These are phyloP conservation scores for Lactifluus piperatus DNA, from an alignment of 768 basidiomycete species.

Conservation along the genomic window DNA sequence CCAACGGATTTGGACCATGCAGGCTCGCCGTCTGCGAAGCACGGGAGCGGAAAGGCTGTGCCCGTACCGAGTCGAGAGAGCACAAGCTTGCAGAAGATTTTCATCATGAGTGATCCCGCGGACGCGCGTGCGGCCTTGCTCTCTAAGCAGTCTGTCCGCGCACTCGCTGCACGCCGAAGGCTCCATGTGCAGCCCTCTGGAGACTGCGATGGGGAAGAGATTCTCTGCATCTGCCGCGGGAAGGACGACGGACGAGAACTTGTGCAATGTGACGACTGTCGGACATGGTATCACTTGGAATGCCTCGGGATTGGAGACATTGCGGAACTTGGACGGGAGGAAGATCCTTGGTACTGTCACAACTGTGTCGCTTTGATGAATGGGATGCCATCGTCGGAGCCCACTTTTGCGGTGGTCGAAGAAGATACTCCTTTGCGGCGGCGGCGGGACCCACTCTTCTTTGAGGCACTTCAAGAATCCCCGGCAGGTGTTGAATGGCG, in stretches of 20 bases:
- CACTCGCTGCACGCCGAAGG: conserved; percentile 44
- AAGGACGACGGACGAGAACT: conserved; percentile 63
- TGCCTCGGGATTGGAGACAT: conserved; percentile 67
- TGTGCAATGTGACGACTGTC: conserved; percentile 76
- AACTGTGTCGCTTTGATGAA: conserved; percentile 38
- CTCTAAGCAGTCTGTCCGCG: conserved; percentile 61
- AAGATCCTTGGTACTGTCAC: conserved; percentile 73
- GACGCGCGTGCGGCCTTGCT: conserved; percentile 68
- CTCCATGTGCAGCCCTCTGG: conserved; percentile 27
- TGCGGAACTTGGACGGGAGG: conserved; percentile 60
- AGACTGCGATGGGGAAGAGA: conserved; percentile 40
- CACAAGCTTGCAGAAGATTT: conserved; percentile 26
- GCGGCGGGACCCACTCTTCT: conserved; percentile 50
- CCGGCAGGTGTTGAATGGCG: conserved; percentile 33
- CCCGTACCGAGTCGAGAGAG: conserved; percentile 37
- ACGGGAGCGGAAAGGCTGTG: conserved; percentile 55
- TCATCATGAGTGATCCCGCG: conserved; percentile 59
- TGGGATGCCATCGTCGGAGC: conserved; percentile 35
- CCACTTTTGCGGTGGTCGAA: conserved; percentile 63
- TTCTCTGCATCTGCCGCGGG: conserved; percentile 58
- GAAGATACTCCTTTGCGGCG: conserved; percentile 34
- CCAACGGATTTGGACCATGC: conserved; percentile 26
- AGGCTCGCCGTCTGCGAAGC: conserved; percentile 25
- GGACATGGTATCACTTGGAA: conserved; percentile 73
- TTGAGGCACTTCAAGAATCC: conserved; percentile 44